Conservation (phyloP, 768 basidiomycete genomes). For the Podaxis mareebaensis region DNA sequence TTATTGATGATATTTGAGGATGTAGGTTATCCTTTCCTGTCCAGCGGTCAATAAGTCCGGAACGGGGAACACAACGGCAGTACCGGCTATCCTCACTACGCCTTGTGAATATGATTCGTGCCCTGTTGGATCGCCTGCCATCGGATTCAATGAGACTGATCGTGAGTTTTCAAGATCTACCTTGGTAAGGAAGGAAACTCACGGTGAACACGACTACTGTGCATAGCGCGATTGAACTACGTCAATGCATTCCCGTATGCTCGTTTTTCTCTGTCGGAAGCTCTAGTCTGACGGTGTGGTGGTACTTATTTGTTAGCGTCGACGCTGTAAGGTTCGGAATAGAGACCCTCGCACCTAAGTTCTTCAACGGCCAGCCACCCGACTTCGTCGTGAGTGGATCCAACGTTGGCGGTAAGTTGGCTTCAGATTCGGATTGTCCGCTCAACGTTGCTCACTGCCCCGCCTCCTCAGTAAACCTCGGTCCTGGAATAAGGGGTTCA, state of each 20-base stretch:
- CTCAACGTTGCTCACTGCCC: background rate
- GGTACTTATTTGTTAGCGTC: constrained; percentile 18
- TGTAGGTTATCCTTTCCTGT: constrained; percentile 47
- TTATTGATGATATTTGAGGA: background rate
- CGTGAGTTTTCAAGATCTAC: constrained; percentile 25
- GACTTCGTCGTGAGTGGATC: constrained; percentile 41
- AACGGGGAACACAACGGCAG: constrained; percentile 40
- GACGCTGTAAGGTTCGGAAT: constrained; percentile 39
- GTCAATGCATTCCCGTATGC: constrained; percentile 38
- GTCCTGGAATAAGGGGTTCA: constrained; percentile 28
- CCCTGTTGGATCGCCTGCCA: constrained; percentile 41
- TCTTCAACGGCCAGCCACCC: constrained; percentile 31
- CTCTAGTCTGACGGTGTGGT: background rate
- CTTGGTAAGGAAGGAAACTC: background rate
- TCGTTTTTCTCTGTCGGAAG: background rate
- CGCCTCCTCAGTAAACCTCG: constrained; percentile 27
- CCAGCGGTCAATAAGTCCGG: constrained; percentile 49
- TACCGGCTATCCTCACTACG: constrained; percentile 31
- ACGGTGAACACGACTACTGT: background rate
- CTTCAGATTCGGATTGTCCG: background rate
- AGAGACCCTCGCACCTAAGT: constrained; percentile 35
- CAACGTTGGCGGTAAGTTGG: constrained; percentile 30
- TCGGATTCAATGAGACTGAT: constrained; percentile 41
- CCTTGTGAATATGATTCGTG: constrained; percentile 52
- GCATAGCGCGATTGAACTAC: constrained; percentile 33